phyloP scores from a whole-genome alignment of 805 yeast species.

The Zygosaccharomyces lentus region DNA sequence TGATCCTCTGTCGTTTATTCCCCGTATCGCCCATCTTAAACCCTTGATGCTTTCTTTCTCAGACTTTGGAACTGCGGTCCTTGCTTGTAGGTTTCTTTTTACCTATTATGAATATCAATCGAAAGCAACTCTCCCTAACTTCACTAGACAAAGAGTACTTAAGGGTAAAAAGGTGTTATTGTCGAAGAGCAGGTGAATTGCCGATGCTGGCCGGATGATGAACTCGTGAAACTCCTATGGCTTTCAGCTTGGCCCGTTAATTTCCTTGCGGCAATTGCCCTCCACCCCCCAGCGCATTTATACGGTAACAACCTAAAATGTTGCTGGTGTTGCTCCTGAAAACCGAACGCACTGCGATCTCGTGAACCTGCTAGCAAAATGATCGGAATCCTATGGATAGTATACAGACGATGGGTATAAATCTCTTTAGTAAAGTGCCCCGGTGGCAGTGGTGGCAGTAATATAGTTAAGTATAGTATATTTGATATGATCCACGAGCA shows the following conservation, averaged over 20 bases:
- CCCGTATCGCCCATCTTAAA: neutral
- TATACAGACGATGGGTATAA: too few relatives aligned
- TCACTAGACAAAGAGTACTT: neutral
- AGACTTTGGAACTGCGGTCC: neutral
- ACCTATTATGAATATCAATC: neutral
- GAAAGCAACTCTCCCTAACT: neutral
- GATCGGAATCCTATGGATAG: too few relatives aligned
- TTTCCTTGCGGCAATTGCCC: neutral
- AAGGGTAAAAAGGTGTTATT: neutral
- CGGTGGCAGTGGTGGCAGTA: too few relatives aligned
- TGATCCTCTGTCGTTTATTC: slow-evolving; percentile 28
- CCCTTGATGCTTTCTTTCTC: neutral
- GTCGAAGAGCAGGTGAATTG: neutral
- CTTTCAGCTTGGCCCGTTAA: neutral
- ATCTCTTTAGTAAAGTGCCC: too few relatives aligned
- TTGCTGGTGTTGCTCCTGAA: neutral
- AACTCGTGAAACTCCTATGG: neutral
- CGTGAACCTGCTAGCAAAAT: too few relatives aligned
- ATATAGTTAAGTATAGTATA: too few relatives aligned
- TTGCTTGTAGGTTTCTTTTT: neutral
- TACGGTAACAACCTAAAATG: neutral
- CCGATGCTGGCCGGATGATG: neutral
- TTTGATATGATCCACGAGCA: too few relatives aligned
- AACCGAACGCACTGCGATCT: neutral
- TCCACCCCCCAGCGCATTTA: neutral